Percentiles rank a stretch among this genome's conserved stretches.
Conservation (phyloP, 805 yeast genomes). For the Candida pini region DNA sequence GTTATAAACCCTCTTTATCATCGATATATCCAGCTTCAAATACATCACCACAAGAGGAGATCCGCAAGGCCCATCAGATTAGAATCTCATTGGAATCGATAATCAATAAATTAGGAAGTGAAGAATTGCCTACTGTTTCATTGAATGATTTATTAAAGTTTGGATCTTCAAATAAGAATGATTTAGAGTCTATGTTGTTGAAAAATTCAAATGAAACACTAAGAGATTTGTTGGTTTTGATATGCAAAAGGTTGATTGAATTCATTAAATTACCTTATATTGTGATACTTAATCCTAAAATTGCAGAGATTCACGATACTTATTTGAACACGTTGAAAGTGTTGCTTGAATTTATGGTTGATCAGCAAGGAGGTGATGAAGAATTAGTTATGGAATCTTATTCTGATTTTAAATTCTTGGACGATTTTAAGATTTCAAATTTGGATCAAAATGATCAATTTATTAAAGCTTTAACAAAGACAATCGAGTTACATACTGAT, state of each 20-base stretch:
- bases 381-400: slow-evolving; percentile 13
- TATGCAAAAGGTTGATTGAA: slow-evolving; percentile 66
- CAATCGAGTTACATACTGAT: slow-evolving; percentile 75
- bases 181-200: slow-evolving; percentile 31
- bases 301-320: slow-evolving; percentile 67
- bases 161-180: slow-evolving; percentile 29
- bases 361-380: slow-evolving; percentile 10
- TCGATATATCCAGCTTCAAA: slow-evolving; percentile 4
- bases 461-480: slow-evolving; percentile 45
- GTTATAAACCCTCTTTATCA: background rate
- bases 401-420: slow-evolving; percentile 14
- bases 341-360: slow-evolving; percentile 38
- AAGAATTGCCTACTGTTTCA: slow-evolving; percentile 48
- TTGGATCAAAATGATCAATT: slow-evolving; percentile 50
- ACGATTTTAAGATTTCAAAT: slow-evolving; percentile 34
- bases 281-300: slow-evolving; percentile 80
- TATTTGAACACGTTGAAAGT: slow-evolving; percentile 66
- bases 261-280: slow-evolving; percentile 77
- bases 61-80: slow-evolving; percentile 12
- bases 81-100: slow-evolving; percentile 40
- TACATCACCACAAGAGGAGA: slow-evolving; percentile 4
- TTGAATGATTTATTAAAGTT: slow-evolving; percentile 45
- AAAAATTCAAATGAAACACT: slow-evolving; percentile 51
- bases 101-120: slow-evolving; percentile 50
- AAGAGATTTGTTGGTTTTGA: slow-evolving; percentile 49